Evolutionary conservation across 2,329 filamentous ascomycete genomes (phyloP), one percentile per base, ranked within the genome.

Genomic region (Clonostachys rosea): DNA sequence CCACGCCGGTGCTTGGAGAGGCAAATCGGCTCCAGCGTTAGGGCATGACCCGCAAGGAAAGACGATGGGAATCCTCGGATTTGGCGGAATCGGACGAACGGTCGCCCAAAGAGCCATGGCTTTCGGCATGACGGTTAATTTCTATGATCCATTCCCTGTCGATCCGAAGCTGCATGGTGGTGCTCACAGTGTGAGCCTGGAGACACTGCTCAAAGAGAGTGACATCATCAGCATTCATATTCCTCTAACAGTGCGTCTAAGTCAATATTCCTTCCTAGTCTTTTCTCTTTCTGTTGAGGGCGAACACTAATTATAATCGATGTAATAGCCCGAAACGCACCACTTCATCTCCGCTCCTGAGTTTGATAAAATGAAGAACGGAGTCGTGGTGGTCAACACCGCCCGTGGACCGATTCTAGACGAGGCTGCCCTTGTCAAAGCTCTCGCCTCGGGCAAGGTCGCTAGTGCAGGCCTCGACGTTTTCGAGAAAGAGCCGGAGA

Each of bases 381-480:
- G 87, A 42, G 77, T 90, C 16, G 78, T 92, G 20, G 78, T 95
- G 30, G 76, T 94, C 57, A 95, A 94, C 69, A 92, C 89, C 1
- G 89, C 89, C 10, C 83, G 89, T 16, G 89, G 89, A 18, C 87
- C 87, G 30, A 82, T 94, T 47, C 87, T 95, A 58, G 86, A 95
- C 57, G 89, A 95, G 66, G 83, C 75, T 7, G 89, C 89, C 2
- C 79, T 95, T 8, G 89, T 91, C 6, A 69, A 81, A 41, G 88
- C 89, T 2, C 74, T 95, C 3, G 76, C 85, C 17, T 75, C 70
- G 13, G 88, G 88, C 7, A 79, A 82, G 49, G 87, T 95, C 40
- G 76, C 76, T 53, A 85, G 81, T 10, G 84, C 74, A 13, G 89
- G 89, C 2, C 74, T 95, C 6, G 89, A 95, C 61, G 89, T 95